phyloP scores from a whole-genome alignment of 345 rosid genomes.

The Syzygium aromaticum region DNA sequence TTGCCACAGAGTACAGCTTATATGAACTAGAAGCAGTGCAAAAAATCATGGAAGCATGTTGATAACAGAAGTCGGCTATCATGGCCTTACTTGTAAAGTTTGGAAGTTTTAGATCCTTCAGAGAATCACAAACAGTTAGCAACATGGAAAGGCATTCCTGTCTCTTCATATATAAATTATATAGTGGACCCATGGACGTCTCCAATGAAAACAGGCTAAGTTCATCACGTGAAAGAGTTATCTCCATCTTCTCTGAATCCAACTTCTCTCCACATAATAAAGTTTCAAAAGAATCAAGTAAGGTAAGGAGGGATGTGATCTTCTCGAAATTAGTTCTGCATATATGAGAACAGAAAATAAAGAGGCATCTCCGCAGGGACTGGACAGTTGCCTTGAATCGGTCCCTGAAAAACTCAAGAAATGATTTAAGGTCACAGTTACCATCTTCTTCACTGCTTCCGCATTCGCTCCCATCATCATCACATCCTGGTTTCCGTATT shows the following conservation, averaged over 20 bases:
- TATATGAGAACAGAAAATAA: not conserved
- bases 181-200: not conserved
- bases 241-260: not conserved
- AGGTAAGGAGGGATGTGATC: not conserved
- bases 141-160: not conserved
- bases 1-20: not conserved
- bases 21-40: not conserved
- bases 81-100: not conserved
- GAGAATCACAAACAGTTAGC: not conserved
- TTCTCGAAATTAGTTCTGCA: not conserved
- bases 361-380: not conserved
- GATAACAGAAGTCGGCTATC: not conserved
- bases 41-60: not conserved
- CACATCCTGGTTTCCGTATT: not conserved
- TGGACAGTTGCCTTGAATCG: not conserved
- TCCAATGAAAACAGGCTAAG: not conserved
- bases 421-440: conserved; percentile 6
- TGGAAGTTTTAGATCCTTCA: not conserved
- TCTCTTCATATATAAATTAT: not conserved
- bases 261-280: not conserved
- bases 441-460: not conserved
- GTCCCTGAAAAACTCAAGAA: conserved; percentile 15
- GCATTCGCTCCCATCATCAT: not conserved
- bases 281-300: not conserved
- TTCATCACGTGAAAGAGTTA: not conserved